A percentile compares a stretch with the other conserved stretches of the same genome.
These are phyloP conservation scores for Stagonosporopsis chrysanthemi DNA, from an alignment of 2,329 filamentous ascomycete species.

Conservation along the genomic window DNA sequence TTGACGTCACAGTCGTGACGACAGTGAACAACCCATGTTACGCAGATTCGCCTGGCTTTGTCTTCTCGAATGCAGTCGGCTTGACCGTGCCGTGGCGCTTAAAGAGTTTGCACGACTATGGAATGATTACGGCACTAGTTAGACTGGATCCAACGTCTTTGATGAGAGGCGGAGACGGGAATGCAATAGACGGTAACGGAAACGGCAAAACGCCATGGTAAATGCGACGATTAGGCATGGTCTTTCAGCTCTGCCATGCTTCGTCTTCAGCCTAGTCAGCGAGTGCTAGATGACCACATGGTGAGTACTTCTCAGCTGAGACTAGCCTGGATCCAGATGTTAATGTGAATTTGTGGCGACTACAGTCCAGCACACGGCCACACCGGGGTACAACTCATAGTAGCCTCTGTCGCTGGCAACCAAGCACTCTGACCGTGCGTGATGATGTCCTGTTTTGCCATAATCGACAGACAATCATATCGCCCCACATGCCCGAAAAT, in stretches of 20 bases:
- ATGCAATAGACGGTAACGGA: conserved; percentile 7
- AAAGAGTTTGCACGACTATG: conserved; percentile 16
- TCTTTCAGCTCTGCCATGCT: conserved; percentile 2
- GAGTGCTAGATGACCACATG: conserved; percentile 4
- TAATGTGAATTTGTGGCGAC: background rate
- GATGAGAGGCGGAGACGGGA: conserved; percentile 9
- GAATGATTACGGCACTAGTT: conserved; percentile 16
- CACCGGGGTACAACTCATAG: background rate
- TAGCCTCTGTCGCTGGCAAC: background rate
- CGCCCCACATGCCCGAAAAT: background rate
- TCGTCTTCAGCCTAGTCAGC: conserved; percentile 7
- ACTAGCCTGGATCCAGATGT: background rate
- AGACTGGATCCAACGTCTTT: conserved; percentile 3
- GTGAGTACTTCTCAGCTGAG: background rate
- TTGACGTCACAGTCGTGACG: conserved; percentile 13
- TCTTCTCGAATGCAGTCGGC: conserved; percentile 20
- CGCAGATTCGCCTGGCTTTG: conserved; percentile 9
- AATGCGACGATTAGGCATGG: conserved; percentile 1
- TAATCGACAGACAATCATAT: background rate
- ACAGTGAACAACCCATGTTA: conserved; percentile 13
- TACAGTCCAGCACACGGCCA: background rate
- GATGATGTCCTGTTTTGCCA: conserved; percentile 1
- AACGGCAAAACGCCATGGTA: conserved; percentile 3
- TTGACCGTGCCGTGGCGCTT: conserved; percentile 15
- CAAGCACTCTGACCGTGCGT: conserved; percentile 1